phyloP scores from a whole-genome alignment of 2,329 filamentous ascomycete genomes.

The Exophiala dermatitidis region DNA sequence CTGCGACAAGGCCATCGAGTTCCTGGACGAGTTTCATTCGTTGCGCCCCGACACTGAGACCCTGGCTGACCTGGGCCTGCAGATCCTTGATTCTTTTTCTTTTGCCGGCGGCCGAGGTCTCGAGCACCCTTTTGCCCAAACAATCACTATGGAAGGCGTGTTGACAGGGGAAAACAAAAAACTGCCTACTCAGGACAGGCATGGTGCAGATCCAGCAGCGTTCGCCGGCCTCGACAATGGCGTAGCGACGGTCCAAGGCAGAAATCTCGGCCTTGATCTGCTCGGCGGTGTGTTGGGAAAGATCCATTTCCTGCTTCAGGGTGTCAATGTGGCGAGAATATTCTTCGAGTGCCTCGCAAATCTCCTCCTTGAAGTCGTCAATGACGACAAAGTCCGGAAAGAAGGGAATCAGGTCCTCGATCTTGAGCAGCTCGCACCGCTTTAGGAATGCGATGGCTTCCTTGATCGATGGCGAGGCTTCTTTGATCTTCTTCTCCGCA shows the following conservation, averaged over 20 bases:
- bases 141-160: conserved; percentile 97
- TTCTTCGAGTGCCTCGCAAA: conserved; percentile 85
- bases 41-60: conserved; percentile 59
- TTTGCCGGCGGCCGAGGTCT: conserved; percentile 68
- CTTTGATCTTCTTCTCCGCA: conserved; percentile 82
- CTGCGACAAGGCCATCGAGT: conserved; percentile 83
- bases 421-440: conserved; percentile 81
- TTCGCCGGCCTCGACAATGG: conserved; percentile 93
- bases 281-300: conserved; percentile 75
- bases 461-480: conserved; percentile 71
- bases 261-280: conserved; percentile 60
- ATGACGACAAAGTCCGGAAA: conserved; percentile 98
- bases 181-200: conserved; percentile 80
- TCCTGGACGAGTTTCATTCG: conserved; percentile 80
- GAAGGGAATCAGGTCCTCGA: conserved; percentile 95
- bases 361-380: conserved; percentile 98
- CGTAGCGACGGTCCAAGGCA: conserved; percentile 55
- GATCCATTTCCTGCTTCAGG: conserved; percentile 91
- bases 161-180: conserved; percentile 98
- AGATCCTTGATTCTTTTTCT: conserved; percentile 75
- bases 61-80: conserved; percentile 74
- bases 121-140: conserved; percentile 74
- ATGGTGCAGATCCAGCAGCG: conserved; percentile 83
- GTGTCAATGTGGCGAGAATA: conserved; percentile 86
- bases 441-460: conserved; percentile 88